phyloP scores from a whole-genome alignment of 164 flowering plant species.

The Platanus orientalis region DNA sequence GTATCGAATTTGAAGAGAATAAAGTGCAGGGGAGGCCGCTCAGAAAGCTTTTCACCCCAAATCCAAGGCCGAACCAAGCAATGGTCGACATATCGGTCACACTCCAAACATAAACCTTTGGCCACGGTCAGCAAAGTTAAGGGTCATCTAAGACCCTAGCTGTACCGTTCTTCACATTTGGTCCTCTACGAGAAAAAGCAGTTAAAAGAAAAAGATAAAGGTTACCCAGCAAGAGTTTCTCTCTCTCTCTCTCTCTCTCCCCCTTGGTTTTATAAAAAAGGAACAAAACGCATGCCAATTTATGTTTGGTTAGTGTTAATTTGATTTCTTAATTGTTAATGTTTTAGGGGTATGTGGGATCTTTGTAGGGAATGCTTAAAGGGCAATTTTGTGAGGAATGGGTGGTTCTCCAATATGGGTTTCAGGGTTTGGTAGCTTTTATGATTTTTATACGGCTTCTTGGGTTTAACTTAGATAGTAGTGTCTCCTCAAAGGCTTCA shows the following conservation, averaged over 20 bases:
- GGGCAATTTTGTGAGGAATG: slow-evolving; percentile 6
- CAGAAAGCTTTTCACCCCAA: slow-evolving; percentile 27
- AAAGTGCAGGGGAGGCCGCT: slow-evolving; percentile 51
- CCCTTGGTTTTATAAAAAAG: background rate
- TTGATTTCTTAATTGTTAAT: background rate
- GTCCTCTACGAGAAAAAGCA: slow-evolving; percentile 12
- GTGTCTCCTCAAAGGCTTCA: slow-evolving; percentile 28
- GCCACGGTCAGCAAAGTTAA: slow-evolving; percentile 21
- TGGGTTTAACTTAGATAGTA: slow-evolving; percentile 4
- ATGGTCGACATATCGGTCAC: slow-evolving; percentile 29
- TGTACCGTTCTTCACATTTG: slow-evolving; percentile 18
- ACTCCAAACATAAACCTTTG: background rate
- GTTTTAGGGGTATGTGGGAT: background rate
- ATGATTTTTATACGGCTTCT: slow-evolving; percentile 19
- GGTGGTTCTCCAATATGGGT: slow-evolving; percentile 8
- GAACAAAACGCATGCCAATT: background rate
- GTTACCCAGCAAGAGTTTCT: slow-evolving; percentile 1
- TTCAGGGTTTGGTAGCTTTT: slow-evolving; percentile 25
- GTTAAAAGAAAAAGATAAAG: slow-evolving; percentile 15
- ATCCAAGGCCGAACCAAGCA: slow-evolving; percentile 38
- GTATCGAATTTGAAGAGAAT: slow-evolving; percentile 79
- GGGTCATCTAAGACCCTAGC: background rate
- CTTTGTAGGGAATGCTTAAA: slow-evolving; percentile 6
- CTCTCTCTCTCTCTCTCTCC: background rate
- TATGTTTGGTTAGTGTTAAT: background rate